Base-by-base conservation (phyloP, 2,329 filamentous ascomycete species). In the Trichoderma arundinaceum region DNA sequence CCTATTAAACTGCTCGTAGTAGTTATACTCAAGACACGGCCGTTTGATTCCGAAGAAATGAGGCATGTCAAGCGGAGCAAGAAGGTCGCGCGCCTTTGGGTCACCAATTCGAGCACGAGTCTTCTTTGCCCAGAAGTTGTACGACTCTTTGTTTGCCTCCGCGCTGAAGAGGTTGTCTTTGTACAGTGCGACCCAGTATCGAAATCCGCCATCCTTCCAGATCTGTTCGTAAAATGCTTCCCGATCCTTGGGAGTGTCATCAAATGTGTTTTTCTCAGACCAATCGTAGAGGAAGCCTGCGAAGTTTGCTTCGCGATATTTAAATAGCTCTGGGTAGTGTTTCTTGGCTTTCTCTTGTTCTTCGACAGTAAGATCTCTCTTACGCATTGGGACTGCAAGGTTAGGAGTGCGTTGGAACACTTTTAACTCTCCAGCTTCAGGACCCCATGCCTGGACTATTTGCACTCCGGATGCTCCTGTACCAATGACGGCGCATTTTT, bases 331-430 rank as follows among this genome's bases (percentile, higher is more conserved):
- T 0, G 77, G 78, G 57, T 86, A 86, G 41, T 73, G 75, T 7
- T 68, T 69, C 69, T 84, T 84, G 22, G 70, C 72, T 1, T 71
- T 71, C 28, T 84, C 76, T 70, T 89, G 74, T 4, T 74, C 74
- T 3, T 73, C 70, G 1, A 57, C 62, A 0, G 70, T 69, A 33
- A 88, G 76, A 0, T 76, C 46, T 2, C 78, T 76, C 65, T 83
- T 81, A 2, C 82, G 79, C 86, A 91, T 89, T 0, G 88, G 87
- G 0, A 90, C 70, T 0, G 86, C 86, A 7, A 89, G 77, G 66
- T 90, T 91, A 0, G 89, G 88, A 1, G 87, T 90, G 10, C 89
- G 82, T 70, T 90, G 87, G 74, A 90, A 90, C 41, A 91, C 85
- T 2, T 77, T 82, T 28, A 91, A 69, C 1, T 83, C 75, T 6